These are phyloP conservation scores for Dactylellina cionopaga DNA, from an alignment of 2,329 filamentous ascomycete genomes.

Conservation along the genomic window DNA sequence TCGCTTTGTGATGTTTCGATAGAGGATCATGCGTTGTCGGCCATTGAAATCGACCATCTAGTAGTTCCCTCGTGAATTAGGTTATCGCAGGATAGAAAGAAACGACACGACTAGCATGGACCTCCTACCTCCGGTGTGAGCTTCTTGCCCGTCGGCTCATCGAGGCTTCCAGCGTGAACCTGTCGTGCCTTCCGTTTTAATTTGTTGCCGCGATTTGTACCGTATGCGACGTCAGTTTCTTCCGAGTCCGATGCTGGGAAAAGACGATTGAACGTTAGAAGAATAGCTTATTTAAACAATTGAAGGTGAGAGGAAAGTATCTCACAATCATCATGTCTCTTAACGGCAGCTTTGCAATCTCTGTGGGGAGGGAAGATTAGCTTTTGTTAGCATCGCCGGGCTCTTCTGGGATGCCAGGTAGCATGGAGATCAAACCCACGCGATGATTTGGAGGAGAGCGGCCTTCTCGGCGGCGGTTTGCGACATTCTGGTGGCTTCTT, in stretches of 20 bases:
- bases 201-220: constrained; percentile 80
- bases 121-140: constrained; percentile 74
- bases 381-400: constrained; percentile 10
- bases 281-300: neutral
- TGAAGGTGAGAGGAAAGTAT: neutral
- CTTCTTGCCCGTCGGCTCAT: constrained; percentile 72
- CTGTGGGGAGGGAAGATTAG: constrained; percentile 27
- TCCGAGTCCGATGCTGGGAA: constrained; percentile 78
- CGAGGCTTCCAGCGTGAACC: constrained; percentile 75
- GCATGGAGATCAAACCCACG: constrained; percentile 51
- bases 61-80: constrained; percentile 12
- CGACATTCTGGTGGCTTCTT: constrained; percentile 30
- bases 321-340: constrained; percentile 53
- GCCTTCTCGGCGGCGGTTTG: constrained; percentile 49
- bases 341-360: constrained; percentile 56
- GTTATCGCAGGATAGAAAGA: neutral
- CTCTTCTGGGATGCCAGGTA: neutral
- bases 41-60: constrained; percentile 79
- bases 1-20: constrained; percentile 64
- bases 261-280: neutral
- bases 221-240: constrained; percentile 71
- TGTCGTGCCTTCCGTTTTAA: constrained; percentile 79
- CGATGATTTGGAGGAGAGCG: constrained; percentile 53
- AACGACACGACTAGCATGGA: constrained; percentile 56
- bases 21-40: constrained; percentile 76